These are phyloP conservation scores for Mycena kentingensis DNA, from an alignment of 768 basidiomycete species.

Conservation along the genomic window DNA sequence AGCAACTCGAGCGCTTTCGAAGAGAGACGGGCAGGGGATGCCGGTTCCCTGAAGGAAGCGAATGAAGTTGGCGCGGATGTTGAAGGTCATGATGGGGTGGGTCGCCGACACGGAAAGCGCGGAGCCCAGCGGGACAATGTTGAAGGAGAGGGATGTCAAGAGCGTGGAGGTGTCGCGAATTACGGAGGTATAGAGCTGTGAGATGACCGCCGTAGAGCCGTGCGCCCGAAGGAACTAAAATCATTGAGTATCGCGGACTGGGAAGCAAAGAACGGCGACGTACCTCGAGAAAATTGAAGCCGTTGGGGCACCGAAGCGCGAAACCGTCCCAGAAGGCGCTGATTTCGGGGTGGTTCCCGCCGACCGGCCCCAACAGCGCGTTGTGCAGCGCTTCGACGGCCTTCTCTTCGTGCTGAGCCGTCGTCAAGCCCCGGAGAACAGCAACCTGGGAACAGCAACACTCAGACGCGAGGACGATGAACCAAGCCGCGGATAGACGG, in stretches of 20 bases:
- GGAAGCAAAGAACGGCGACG: not conserved
- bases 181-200: not conserved
- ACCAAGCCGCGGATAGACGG: not conserved
- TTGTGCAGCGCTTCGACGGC: not conserved
- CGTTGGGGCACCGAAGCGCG: not conserved
- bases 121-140: not conserved
- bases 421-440: not conserved
- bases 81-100: not conserved
- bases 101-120: not conserved
- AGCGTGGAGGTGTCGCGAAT: slow-evolving; percentile 1
- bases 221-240: not conserved
- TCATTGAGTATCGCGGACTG: not conserved
- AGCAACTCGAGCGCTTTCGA: not conserved
- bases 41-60: not conserved
- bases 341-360: not conserved
- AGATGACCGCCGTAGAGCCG: not conserved
- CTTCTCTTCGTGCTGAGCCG: not conserved
- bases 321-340: not conserved
- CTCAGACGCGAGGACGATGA: not conserved
- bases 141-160: not conserved
- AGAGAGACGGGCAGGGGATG: slow-evolving; percentile 1
- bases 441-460: not conserved
- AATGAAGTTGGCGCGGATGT: not conserved
- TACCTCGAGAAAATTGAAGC: not conserved
- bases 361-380: not conserved